Evolutionary conservation across 148 eudicot genomes (phyloP), one percentile per base, ranked within the genome.

Genomic region (Spergularia marina): DNA sequence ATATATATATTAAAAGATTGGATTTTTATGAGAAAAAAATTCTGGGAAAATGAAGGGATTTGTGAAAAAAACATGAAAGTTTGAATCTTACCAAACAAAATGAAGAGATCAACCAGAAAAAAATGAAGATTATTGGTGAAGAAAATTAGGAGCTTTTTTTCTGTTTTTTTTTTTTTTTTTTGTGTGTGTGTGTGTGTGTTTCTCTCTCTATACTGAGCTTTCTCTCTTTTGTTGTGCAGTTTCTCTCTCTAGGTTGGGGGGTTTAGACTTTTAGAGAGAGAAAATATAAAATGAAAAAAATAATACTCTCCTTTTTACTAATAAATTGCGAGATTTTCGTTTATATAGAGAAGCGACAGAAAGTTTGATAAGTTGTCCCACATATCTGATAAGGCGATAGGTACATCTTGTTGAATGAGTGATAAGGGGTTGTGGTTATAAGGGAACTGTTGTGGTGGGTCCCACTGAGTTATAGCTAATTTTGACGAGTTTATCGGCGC

Each of bases 401-500:
- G 1, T 0, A 6, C 11, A 40, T 54, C 6, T 25, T 9, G 12
- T 1, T 41, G 10, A 17, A 23, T 80, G 51, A 49, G 12, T 58
- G 83, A 71, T 76, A 81, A 53, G 80, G 2, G 0, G 0, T 1
- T 5, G 2, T 0, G 8, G 0, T n/a, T 39, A 36, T 77, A 63
- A 68, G 62, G 56, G 70, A 34, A 25, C 58, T 61, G 49, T 14
- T 54, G 0, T 2, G 2, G 73, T 15, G 85, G 89, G 76, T 12
- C 49, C 85, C 83, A 30, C 80, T 40, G 36, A 59, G 74, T 25
- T 74, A 82, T 23, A 83, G 83, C 72, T 74, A 34, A 64, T 7
- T 68, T 70, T 56, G 70, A 41, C 72, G 72, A 81, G 75, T 81
- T 76, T 65, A 81, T 74, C 90, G 90, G 90, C 75, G 77, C 82